A percentile compares a stretch with the other conserved stretches of the same genome.
Conservation (phyloP, 2,329 filamentous ascomycete species). For the Peltaster fructicola region DNA sequence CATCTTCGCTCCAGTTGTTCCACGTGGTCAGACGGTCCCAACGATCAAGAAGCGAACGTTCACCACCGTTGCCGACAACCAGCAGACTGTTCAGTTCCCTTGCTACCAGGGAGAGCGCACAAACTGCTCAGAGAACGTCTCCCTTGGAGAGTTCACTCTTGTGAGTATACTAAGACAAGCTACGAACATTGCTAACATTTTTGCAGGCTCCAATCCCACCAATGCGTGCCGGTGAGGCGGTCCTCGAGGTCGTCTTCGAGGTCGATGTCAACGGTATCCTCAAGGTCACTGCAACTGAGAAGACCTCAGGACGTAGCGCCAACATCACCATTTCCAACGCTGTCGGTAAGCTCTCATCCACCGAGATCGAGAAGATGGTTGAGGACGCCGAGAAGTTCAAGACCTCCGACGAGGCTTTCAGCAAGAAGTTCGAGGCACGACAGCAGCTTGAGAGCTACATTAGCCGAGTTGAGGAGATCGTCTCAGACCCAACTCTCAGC, state of each 20-base stretch:
- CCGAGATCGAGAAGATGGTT: constrained; percentile 97
- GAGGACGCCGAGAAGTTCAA: constrained; percentile 97
- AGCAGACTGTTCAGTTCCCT: constrained; percentile 64
- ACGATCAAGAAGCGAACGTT: constrained; percentile 68
- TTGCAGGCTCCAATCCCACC: constrained; percentile 46
- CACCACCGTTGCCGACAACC: constrained; percentile 59
- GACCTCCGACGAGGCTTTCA: constrained; percentile 92
- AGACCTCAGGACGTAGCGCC: constrained; percentile 90
- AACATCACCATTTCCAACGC: constrained; percentile 99
- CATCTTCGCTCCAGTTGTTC: constrained; percentile 89
- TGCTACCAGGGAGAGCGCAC: constrained; percentile 83
- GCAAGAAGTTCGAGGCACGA: constrained; percentile 97
- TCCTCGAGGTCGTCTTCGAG: constrained; percentile 96
- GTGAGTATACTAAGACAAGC: constrained; percentile 36
- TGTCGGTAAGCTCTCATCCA: constrained; percentile 87
- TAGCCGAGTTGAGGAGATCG: constrained; percentile 93
- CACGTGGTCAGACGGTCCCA: constrained; percentile 32
- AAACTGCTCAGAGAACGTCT: constrained; percentile 97
- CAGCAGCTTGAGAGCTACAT: constrained; percentile 99
- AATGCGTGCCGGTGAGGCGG: constrained; percentile 87
- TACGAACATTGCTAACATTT: constrained; percentile 6
- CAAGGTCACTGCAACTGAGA: constrained; percentile 98
- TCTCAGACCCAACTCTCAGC: constrained; percentile 88
- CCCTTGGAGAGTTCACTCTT: constrained; percentile 88
- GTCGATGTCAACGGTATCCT: constrained; percentile 96